Base-by-base conservation (phyloP, 2,329 filamentous ascomycete genomes). In the Cordyceps javanica region DNA sequence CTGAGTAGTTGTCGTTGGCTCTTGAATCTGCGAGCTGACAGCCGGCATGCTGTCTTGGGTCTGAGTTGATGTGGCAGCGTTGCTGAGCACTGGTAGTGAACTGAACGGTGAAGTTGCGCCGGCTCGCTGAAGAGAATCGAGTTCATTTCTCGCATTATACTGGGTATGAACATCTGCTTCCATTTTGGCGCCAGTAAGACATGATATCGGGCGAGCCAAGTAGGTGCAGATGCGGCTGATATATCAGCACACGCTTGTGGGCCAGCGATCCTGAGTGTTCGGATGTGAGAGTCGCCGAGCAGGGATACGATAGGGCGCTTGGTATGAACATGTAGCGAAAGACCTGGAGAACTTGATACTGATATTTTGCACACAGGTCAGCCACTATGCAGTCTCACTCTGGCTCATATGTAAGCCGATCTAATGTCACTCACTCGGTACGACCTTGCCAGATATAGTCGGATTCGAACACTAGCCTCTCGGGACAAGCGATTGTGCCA, bases 351-450 rank as follows among this genome's bases (percentile, higher is more conserved):
- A 14, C 3, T 41, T 36, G 38, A 19, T 19, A 11, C 55, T 57
- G 38, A 28, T 34, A 30, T 36, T 49, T 51, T 38, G 38, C 34
- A 38, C 32, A 14, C 25, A 39, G 11, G 30, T 57, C 45, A 57
- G 55, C 38, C 38, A 50, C 28, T 14, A n/a, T 45, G 25, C 21
- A 42, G 19, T 57, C 46, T 57, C 38, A 57, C 26, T 51, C 23
- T 45, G 46, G 46, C 55, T 57, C 39, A 57, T 39, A 52, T 45
- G 51, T 45, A 57, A 44, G 55, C 46, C 55, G 30, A 28, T 28
- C n/a, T 26, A 51, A 51, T 45, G 55, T 57, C 55, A 57, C 55
- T 57, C 55, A 57, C 55, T 51, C 32, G 46, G 55, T 57, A n/a
- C 55, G 39, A 51, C 46, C 30, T 26, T 23, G 55, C 28, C 36